Evolutionary conservation across 2,329 filamentous ascomycete species (phyloP).

Genomic region (Colletotrichum sp.): DNA sequence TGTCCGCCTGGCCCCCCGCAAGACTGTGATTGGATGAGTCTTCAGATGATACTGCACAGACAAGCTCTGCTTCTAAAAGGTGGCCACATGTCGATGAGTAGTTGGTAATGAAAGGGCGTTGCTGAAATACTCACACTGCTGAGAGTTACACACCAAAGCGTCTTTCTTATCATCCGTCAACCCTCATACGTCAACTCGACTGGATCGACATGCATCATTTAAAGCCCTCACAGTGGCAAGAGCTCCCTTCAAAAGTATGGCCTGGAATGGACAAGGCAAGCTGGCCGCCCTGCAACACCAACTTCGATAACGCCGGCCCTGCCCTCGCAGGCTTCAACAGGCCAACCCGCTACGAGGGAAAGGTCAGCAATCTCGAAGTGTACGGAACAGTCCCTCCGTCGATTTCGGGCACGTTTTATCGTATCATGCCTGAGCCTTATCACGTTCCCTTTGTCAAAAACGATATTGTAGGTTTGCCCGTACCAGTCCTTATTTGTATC

Average conservation of each 20-base stretch:
- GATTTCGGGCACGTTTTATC: neutral
- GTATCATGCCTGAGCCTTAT: neutral
- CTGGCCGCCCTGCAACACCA: neutral
- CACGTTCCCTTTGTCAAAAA: neutral
- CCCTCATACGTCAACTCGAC: too few relatives aligned
- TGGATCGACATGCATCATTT: too few relatives aligned
- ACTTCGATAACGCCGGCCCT: neutral
- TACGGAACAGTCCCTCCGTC: neutral
- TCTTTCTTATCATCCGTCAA: too few relatives aligned
- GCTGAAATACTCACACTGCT: too few relatives aligned
- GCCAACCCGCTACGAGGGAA: neutral
- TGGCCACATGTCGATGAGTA: too few relatives aligned
- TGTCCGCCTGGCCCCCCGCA: too few relatives aligned
- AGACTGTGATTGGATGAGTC: too few relatives aligned
- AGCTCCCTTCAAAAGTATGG: neutral
- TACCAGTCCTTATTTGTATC: neutral
- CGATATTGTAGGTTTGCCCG: neutral
- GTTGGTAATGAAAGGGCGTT: too few relatives aligned
- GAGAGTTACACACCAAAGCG: too few relatives aligned
- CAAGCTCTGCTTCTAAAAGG: too few relatives aligned
- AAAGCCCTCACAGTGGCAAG: neutral
- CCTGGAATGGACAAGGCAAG: neutral
- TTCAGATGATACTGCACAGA: too few relatives aligned
- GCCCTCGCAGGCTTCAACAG: neutral
- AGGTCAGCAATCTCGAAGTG: neutral